Evolutionary conservation across 2,329 filamentous ascomycete genomes (phyloP).

Genomic region (Penicillium occitanis): DNA sequence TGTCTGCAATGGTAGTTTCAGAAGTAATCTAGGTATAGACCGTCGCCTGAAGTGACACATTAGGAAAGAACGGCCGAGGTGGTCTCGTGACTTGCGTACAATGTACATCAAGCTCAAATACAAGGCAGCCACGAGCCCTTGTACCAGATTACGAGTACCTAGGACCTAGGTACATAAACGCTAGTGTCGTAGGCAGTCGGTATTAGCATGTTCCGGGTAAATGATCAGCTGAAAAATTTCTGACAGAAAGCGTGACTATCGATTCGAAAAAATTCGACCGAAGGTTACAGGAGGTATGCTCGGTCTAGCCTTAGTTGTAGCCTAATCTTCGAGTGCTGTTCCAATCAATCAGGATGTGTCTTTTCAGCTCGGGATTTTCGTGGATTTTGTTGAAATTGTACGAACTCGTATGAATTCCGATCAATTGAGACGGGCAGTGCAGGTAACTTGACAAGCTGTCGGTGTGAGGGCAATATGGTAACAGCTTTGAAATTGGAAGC

Average conservation of each 20-base stretch:
- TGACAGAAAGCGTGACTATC: background rate
- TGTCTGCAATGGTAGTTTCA: background rate
- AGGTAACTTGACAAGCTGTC: background rate
- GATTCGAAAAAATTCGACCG: background rate
- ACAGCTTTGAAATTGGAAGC: background rate
- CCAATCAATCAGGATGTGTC: background rate
- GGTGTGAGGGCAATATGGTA: background rate
- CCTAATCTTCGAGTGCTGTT: background rate
- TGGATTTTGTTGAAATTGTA: background rate
- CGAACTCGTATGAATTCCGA: background rate
- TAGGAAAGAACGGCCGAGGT: background rate
- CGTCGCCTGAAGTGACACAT: background rate
- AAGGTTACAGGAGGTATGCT: background rate
- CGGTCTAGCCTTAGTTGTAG: constrained; percentile 5
- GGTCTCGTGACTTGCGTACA: background rate
- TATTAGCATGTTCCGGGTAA: background rate
- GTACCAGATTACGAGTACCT: background rate
- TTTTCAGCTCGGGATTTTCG: background rate
- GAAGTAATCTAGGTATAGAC: background rate
- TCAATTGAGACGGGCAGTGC: background rate
- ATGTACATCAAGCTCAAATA: background rate
- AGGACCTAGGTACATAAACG: too few species aligned
- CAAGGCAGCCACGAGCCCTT: background rate
- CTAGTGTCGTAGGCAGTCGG: background rate
- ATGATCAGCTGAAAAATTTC: constrained; percentile 5